Percentiles rank a stretch among this genome's conserved stretches.
Conservation (phyloP, 345 rosid species). For the Citrus maxima region DNA sequence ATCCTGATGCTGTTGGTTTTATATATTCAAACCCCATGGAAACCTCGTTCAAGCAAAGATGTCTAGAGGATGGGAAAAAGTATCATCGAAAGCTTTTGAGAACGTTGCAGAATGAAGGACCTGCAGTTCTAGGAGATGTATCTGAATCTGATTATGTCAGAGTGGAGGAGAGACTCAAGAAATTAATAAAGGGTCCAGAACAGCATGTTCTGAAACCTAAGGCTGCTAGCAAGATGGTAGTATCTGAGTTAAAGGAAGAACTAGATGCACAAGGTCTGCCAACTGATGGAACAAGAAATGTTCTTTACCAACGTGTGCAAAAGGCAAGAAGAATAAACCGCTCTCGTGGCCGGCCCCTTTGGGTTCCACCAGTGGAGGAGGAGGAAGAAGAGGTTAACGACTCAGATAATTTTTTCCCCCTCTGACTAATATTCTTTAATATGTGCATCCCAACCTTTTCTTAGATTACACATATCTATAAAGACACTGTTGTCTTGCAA, state of each 20-base stretch:
- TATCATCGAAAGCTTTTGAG: slow-evolving; percentile 73
- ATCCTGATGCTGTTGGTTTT: slow-evolving; percentile 90
- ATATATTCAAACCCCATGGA: slow-evolving; percentile 84
- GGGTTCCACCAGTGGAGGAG: slow-evolving; percentile 98
- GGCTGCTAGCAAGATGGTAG: slow-evolving; percentile 98
- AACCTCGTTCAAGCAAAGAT: slow-evolving; percentile 88
- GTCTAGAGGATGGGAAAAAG: slow-evolving; percentile 73
- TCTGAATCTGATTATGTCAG: slow-evolving; percentile 79
- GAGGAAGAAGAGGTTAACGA: slow-evolving; percentile 82
- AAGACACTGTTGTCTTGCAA: neutral
- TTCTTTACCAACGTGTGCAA: slow-evolving; percentile 98
- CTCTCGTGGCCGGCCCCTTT: slow-evolving; percentile 94
- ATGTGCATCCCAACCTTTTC: neutral
- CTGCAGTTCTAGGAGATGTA: slow-evolving; percentile 65
- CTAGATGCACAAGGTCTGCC: slow-evolving; percentile 95
- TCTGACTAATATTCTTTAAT: neutral
- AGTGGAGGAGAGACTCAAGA: slow-evolving; percentile 69
- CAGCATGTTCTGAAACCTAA: slow-evolving; percentile 83
- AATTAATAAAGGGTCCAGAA: slow-evolving; percentile 76
- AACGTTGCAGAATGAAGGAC: slow-evolving; percentile 73
- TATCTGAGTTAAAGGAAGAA: slow-evolving; percentile 90
- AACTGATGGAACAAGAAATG: slow-evolving; percentile 93
- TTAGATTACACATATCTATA: neutral
- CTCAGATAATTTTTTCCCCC: neutral
- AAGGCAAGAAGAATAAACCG: slow-evolving; percentile 97